Evolutionary conservation across 1,139 yeast species (phyloP).

Genomic region (Yamadazyma atlantica): DNA sequence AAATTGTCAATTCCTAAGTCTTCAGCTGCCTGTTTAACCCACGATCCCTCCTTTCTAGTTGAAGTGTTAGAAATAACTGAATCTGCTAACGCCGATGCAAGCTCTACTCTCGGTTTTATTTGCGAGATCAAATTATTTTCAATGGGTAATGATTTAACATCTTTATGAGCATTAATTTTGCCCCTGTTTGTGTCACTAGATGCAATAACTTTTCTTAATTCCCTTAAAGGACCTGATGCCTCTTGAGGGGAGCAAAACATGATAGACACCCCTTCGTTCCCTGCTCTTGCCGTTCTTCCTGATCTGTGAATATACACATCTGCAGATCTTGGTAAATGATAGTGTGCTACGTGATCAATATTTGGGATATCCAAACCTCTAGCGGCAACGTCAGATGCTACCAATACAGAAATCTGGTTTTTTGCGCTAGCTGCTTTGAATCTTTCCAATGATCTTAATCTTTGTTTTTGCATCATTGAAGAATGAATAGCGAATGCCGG

Average conservation of each 20-base stretch:
- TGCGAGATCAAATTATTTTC: constrained; percentile 74
- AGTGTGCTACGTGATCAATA: constrained; percentile 93
- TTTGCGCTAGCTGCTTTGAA: constrained; percentile 56
- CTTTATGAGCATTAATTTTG: constrained; percentile 40
- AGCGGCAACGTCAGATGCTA: constrained; percentile 98
- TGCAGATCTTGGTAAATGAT: constrained; percentile 92
- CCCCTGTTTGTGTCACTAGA: constrained; percentile 21
- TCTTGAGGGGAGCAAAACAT: constrained; percentile 94
- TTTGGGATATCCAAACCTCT: constrained; percentile 93
- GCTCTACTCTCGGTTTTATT: constrained; percentile 62
- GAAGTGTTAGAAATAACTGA: constrained; percentile 59
- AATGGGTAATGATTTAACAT: constrained; percentile 71
- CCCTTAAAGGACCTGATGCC: constrained; percentile 81
- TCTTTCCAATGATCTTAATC: constrained; percentile 80
- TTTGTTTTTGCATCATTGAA: constrained; percentile 91
- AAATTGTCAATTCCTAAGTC: constrained; percentile 82
- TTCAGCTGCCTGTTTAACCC: constrained; percentile 91
- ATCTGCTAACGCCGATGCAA: constrained; percentile 78
- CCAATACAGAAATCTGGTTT: constrained; percentile 63
- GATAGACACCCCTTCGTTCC: constrained; percentile 89
- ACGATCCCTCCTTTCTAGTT: constrained; percentile 67
- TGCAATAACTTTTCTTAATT: constrained; percentile 65
- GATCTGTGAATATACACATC: constrained; percentile 95
- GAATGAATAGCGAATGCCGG: constrained; percentile 86
- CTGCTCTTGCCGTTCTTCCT: constrained; percentile 98